Conservation (phyloP, 1,139 yeast genomes). For the Maudiozyma humilis region DNA sequence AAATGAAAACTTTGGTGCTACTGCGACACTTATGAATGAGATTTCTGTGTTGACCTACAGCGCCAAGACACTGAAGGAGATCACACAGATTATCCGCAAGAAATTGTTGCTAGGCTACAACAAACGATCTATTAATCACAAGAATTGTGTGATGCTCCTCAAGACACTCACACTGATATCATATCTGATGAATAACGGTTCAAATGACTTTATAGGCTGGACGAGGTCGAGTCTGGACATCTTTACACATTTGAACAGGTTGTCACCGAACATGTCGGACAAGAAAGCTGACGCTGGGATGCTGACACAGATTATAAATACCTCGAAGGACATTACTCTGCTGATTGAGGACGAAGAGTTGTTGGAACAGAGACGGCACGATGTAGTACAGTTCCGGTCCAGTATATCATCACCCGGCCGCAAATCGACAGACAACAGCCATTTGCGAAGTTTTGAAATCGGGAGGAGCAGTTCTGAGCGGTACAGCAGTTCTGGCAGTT, state of each 20-base stretch:
- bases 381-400: conserved; percentile 27
- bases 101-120: conserved; percentile 19
- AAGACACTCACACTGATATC: conserved; percentile 28
- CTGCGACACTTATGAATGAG: conserved; percentile 31
- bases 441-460: conserved; percentile 12
- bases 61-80: conserved; percentile 27
- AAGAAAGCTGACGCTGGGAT: conserved; percentile 17
- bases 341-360: conserved; percentile 22
- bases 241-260: conserved; percentile 17
- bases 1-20: conserved; percentile 25
- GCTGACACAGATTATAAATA: conserved; percentile 19
- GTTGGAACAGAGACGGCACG: conserved; percentile 24
- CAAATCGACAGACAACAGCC: conserved; percentile 30
- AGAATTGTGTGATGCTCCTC: conserved; percentile 23
- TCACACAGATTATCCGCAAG: conserved; percentile 24
- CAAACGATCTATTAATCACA: conserved; percentile 19
- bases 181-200: conserved; percentile 28
- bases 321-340: conserved; percentile 16
- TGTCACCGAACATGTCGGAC: conserved; percentile 9
- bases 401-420: conserved; percentile 32
- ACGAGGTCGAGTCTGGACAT: conserved; percentile 17
- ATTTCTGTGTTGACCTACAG: conserved; percentile 30
- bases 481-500: not conserved
- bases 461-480: conserved; percentile 2
- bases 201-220: conserved; percentile 29